Percentiles rank a stretch among this genome's conserved stretches.
Evolutionary conservation across 495 filamentous ascomycete genomes (phyloP).

Genomic region (Neurospora sp.): DNA sequence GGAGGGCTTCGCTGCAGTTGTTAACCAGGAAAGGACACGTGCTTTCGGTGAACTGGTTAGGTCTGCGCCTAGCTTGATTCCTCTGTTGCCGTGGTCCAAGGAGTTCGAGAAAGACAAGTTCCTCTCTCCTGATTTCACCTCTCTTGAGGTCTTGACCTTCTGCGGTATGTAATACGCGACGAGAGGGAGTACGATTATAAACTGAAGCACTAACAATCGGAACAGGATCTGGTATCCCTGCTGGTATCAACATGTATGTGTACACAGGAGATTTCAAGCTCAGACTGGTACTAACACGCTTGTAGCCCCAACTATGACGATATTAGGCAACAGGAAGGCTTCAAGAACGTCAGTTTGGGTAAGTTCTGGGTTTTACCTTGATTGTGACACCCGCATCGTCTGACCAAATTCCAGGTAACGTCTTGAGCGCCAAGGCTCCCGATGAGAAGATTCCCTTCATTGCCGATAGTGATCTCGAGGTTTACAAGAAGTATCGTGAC

Average conservation of each 20-base stretch:
- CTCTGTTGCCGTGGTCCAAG: constrained; percentile 74
- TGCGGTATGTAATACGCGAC: constrained; percentile 11
- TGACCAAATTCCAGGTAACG: constrained; percentile 62
- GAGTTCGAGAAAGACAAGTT: constrained; percentile 96
- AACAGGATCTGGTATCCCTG: constrained; percentile 65
- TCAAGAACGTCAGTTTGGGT: constrained; percentile 74
- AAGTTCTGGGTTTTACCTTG: background rate
- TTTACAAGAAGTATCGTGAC: constrained; percentile 75
- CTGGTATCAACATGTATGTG: constrained; percentile 51
- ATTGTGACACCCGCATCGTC: background rate
- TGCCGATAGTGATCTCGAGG: constrained; percentile 53
- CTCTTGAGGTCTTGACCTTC: constrained; percentile 58
- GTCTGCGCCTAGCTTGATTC: constrained; percentile 70
- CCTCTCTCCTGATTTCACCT: constrained; percentile 88
- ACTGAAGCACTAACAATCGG: constrained; percentile 30
- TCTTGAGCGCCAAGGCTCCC: constrained; percentile 79
- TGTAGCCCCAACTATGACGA: constrained; percentile 79
- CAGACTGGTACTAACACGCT: constrained; percentile 40
- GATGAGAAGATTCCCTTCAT: constrained; percentile 90
- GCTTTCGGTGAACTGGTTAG: constrained; percentile 84
- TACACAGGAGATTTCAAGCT: background rate
- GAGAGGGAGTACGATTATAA: constrained; percentile 5
- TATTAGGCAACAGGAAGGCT: constrained; percentile 85
- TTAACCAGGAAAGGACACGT: constrained; percentile 66
- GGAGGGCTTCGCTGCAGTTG: constrained; percentile 83